Evolutionary conservation across 139 green algal genomes (phyloP), one percentile per base, ranked within the genome.

Genomic region (Coelastrella sp.): DNA sequence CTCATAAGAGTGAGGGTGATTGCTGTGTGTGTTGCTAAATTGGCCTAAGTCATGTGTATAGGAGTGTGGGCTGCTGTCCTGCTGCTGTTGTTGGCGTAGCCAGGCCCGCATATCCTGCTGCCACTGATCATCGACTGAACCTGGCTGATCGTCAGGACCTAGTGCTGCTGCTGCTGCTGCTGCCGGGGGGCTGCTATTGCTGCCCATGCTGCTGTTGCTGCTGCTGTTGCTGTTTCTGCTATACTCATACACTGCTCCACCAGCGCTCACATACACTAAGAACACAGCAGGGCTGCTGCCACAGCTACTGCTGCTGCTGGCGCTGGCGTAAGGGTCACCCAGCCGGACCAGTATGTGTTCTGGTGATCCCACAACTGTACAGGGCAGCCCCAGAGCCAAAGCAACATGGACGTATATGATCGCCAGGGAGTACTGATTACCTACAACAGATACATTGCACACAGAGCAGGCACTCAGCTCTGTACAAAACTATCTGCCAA

Each of bases 381-480:
- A 83, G 5, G 85, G 57, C 56, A 90, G 73, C n/a, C 85, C 85
- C 59, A 90, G 20, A 2, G 56, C 73, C 14, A 22, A 76, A 23
- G 73, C 73, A 8, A 90, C 32, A 65, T 90, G 85, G 57, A 90
- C 22, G 73, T 90, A 90, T 10, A 83, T 20, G 73, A 90, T n/a
- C 13, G 59, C 73, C 10, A 90, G 59, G 3, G 74, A 65, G 58
- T 84, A 90, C 73, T 90, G 85, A 68, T 84, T 90, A 22, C 85
- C 85, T 90, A 73, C 60, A 56, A 10, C 61, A 71, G 11, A 71
- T 10, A 19, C 61, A 5, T 71, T n/a, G n/a, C n/a, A n/a, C n/a
- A n/a, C n/a, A n/a, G n/a, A n/a, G n/a, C n/a, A n/a, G n/a, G n/a
- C n/a, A n/a, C n/a, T n/a, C n/a, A n/a, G n/a, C n/a, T 7, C 61